Percentiles rank a stretch among this genome's conserved stretches.
Evolutionary conservation across 441 rosid genomes (phyloP).

Genomic region (Bruguiera hainesii): DNA sequence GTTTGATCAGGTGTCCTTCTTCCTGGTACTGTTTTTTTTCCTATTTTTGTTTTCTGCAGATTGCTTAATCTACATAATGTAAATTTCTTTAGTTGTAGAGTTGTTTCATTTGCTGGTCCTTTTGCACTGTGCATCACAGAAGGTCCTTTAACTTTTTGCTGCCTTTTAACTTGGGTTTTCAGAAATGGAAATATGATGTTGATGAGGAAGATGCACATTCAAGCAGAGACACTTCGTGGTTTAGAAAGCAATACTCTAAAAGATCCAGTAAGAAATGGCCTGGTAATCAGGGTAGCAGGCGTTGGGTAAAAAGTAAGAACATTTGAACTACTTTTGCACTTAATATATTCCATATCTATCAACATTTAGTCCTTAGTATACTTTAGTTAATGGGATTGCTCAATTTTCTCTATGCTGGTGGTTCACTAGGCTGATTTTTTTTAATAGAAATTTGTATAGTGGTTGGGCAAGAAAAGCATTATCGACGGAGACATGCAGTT

Average conservation of each 20-base stretch:
- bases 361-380: not conserved
- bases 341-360: slow-evolving; percentile 11
- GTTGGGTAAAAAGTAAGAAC: slow-evolving; percentile 57
- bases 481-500: not conserved
- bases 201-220: slow-evolving; percentile 50
- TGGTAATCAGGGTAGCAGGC: slow-evolving; percentile 35
- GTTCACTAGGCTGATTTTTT: slow-evolving; percentile 1
- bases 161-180: slow-evolving; percentile 22
- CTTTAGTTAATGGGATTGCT: not conserved
- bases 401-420: not conserved
- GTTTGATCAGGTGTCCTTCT: no score
- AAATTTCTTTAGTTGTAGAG: not conserved
- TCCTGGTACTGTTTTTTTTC: no score
- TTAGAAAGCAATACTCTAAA: slow-evolving; percentile 41
- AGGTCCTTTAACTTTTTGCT: slow-evolving; percentile 4
- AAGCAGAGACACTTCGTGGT: slow-evolving; percentile 56
- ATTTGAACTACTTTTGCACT: slow-evolving; percentile 5
- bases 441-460: not conserved
- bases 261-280: slow-evolving; percentile 39
- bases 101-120: not conserved
- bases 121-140: not conserved
- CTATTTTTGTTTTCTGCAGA: not conserved
- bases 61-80: not conserved
- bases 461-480: not conserved
- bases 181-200: slow-evolving; percentile 55